phyloP scores from a whole-genome alignment of 1,284 basidiomycete genomes.

The Chiua sp. region DNA sequence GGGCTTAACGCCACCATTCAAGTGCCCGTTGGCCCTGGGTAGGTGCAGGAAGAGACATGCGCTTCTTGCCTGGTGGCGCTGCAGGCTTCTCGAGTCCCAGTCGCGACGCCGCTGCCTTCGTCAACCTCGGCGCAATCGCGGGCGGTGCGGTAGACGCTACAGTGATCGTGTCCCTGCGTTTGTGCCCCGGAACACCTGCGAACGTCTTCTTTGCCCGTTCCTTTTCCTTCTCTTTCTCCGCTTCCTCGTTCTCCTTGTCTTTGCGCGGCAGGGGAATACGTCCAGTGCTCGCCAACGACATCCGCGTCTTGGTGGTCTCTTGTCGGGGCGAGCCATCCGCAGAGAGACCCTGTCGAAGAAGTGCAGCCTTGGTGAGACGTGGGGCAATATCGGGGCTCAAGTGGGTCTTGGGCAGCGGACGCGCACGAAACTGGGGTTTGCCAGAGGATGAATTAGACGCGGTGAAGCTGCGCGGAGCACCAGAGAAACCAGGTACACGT shows the following conservation, averaged over 20 bases:
- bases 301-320: constrained; percentile 27
- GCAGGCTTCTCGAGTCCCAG: constrained; percentile 52
- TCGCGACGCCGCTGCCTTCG: constrained; percentile 71
- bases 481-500: constrained; percentile 25
- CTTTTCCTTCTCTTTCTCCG: constrained; percentile 55
- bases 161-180: constrained; percentile 63
- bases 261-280: constrained; percentile 34
- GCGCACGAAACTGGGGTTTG: constrained; percentile 68
- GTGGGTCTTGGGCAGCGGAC: constrained; percentile 68
- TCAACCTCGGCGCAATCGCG: constrained; percentile 72
- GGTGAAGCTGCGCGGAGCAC: constrained; percentile 22
- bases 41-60: constrained; percentile 22
- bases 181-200: constrained; percentile 78
- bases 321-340: constrained; percentile 36
- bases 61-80: constrained; percentile 40
- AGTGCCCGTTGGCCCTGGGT: constrained; percentile 6
- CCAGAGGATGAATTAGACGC: constrained; percentile 40
- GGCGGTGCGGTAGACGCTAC: constrained; percentile 81
- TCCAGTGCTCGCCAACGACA: constrained; percentile 39
- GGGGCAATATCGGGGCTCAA: constrained; percentile 73
- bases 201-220: constrained; percentile 69
- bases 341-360: constrained; percentile 66
- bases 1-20: constrained; percentile 10
- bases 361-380: constrained; percentile 77
- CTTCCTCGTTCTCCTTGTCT: constrained; percentile 29